Conservation (phyloP, 2,329 filamentous ascomycete genomes). For the Phyllosticta ampelicida region DNA sequence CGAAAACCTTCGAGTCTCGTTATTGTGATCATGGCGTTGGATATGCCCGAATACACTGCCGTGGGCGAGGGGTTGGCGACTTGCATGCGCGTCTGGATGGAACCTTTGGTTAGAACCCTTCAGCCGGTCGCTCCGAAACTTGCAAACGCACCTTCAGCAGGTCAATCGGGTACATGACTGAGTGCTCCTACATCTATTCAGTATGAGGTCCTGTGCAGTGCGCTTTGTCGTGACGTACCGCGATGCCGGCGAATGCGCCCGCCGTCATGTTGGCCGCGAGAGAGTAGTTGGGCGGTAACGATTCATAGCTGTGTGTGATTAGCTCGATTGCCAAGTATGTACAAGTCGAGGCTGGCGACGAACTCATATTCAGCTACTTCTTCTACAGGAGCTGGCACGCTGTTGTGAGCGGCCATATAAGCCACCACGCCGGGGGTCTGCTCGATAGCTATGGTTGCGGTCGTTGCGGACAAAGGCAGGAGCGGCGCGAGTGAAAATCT, state of each 20-base stretch:
- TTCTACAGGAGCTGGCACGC: slow-evolving; percentile 22
- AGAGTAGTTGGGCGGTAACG: slow-evolving; percentile 87
- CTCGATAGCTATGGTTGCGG: slow-evolving; percentile 21
- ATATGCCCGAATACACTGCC: slow-evolving; percentile 77
- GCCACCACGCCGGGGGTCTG: slow-evolving; percentile 24
- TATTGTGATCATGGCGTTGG: slow-evolving; percentile 88
- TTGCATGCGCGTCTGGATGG: slow-evolving; percentile 84
- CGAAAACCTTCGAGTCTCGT: slow-evolving; percentile 79
- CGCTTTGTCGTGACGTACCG: slow-evolving; percentile 47
- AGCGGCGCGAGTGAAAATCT: background rate
- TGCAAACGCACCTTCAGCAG: slow-evolving; percentile 70
- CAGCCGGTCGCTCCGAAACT: background rate
- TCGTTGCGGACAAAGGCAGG: background rate
- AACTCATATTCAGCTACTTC: slow-evolving; percentile 31
- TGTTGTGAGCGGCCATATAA: slow-evolving; percentile 32
- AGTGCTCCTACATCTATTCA: slow-evolving; percentile 63
- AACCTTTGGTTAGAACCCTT: background rate
- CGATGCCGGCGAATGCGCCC: slow-evolving; percentile 92
- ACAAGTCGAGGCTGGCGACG: slow-evolving; percentile 12
- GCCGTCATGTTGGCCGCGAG: slow-evolving; percentile 90
- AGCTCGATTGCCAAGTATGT: slow-evolving; percentile 14
- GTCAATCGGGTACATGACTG: slow-evolving; percentile 98
- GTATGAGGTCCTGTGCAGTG: slow-evolving; percentile 12
- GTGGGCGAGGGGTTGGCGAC: slow-evolving; percentile 74
- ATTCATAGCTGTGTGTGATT: slow-evolving; percentile 60